Evolutionary conservation across 2,329 filamentous ascomycete genomes (phyloP), one percentile per base, ranked within the genome.

Genomic region (Penicillium sumatraense): DNA sequence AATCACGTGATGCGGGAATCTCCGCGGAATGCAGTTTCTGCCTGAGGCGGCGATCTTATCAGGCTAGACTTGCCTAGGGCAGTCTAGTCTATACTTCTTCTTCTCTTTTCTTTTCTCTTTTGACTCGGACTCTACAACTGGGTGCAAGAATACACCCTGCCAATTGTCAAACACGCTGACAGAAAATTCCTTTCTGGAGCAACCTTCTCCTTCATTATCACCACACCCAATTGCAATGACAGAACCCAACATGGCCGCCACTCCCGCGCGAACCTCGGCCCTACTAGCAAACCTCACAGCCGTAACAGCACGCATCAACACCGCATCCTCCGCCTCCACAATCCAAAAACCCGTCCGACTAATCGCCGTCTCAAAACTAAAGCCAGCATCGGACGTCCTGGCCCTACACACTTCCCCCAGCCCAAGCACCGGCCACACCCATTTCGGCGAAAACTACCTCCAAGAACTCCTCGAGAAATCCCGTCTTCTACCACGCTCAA

Each of bases 361-460:
- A 35, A 92, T 99, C 38, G 93, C 95, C 24, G 95, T 99, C 47
- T 97, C 93, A 36, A 99, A 99, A 76, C 83, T 97, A 63, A 98
- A 99, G 78, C 93, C 95, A 13, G 91, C 88, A 56, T 90, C 90
- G 67, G 95, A 99, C 73, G 89, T 99, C 67, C 82, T 96, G 52
- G 89, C 92, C 26, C 84, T 99, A 1, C 89, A 96, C 77, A 81
- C 84, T 65, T 75, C 80, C 0, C 80, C 82, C 1, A n/a, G n/a
- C n/a, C n/a, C n/a, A n/a, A n/a, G n/a, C n/a, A 73, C 78, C 26
- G 74, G 78, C 1, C 90, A 93, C 51, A 64, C 81, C 16, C 91
- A 99, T 77, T 98, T 98, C 73, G 95, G 95, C 66, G 95, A 99
- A 78, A 99, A 99, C 80, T 99, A 99, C 78, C 83, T 89, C 3